A percentile compares a stretch with the other conserved stretches of the same genome.
phyloP scores from a whole-genome alignment of 768 basidiomycete species.

The Coprinopsis cinerea region DNA sequence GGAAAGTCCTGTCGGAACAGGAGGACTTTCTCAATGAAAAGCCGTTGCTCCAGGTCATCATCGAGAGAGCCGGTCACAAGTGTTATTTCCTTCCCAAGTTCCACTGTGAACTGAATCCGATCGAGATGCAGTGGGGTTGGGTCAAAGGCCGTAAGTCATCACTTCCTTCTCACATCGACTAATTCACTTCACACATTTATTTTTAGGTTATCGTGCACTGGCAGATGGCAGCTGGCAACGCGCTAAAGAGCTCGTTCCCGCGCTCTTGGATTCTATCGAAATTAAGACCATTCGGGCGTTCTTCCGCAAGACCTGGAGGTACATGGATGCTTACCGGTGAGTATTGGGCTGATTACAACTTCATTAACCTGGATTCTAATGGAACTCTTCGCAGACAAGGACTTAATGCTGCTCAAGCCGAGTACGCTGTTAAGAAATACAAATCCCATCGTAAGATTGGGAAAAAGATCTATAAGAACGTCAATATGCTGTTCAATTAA shows the following conservation, averaged over 20 bases:
- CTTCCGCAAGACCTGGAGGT: background rate
- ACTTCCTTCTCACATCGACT: background rate
- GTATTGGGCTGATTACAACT: background rate
- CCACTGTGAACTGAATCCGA: conserved; percentile 35
- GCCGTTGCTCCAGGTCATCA: conserved; percentile 9
- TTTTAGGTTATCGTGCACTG: background rate
- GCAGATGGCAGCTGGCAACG: background rate
- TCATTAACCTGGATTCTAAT: background rate
- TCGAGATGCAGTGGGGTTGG: conserved; percentile 26
- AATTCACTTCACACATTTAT: background rate
- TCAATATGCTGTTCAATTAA: background rate
- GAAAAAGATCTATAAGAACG: background rate
- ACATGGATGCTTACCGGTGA: background rate
- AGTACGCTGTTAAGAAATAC: conserved; percentile 8
- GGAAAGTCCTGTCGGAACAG: conserved; percentile 26
- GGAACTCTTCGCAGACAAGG: conserved; percentile 4
- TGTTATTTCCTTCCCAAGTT: conserved; percentile 24
- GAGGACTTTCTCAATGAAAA: conserved; percentile 27
- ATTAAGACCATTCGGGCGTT: background rate
- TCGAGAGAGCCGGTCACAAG: conserved; percentile 25
- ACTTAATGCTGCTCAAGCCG: conserved; percentile 5
- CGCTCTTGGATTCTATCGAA: background rate
- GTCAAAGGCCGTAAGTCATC: background rate
- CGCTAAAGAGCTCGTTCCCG: conserved; percentile 1
- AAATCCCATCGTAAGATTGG: conserved; percentile 2